Evolutionary conservation across 768 basidiomycete species (phyloP).

Genomic region (Daedaleopsis nitida): DNA sequence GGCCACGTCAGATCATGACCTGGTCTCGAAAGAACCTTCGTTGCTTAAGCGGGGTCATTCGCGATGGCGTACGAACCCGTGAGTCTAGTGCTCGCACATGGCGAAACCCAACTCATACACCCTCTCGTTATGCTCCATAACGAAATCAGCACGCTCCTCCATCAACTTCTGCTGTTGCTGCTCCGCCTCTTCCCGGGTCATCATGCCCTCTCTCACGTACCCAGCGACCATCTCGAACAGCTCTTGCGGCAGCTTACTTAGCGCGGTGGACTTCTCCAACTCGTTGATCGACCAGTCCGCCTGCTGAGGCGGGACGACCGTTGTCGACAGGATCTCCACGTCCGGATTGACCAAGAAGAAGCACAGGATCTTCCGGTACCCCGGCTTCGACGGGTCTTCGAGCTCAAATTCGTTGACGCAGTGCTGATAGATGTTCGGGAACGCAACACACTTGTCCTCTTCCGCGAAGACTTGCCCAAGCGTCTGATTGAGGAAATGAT

Average conservation of each 20-base stretch:
- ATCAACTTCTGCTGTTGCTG: slow-evolving; percentile 19
- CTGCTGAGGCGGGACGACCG: slow-evolving; percentile 36
- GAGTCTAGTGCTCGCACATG: slow-evolving; percentile 20
- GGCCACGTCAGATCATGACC: too few relatives aligned
- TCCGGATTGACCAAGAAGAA: slow-evolving; percentile 13
- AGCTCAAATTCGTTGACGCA: slow-evolving; percentile 38
- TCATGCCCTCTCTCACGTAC: neutral
- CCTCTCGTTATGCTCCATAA: slow-evolving; percentile 14
- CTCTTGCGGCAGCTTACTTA: slow-evolving; percentile 21
- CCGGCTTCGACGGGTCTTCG: slow-evolving; percentile 34
- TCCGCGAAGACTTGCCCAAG: slow-evolving; percentile 32
- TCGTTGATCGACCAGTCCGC: slow-evolving; percentile 24
- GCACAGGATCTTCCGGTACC: slow-evolving; percentile 40
- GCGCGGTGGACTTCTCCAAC: neutral
- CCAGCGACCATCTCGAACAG: slow-evolving; percentile 19
- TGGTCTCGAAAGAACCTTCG: too few relatives aligned
- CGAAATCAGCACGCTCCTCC: slow-evolving; percentile 20
- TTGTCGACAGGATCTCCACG: slow-evolving; percentile 31
- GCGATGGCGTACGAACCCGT: too few relatives aligned
- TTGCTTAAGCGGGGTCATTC: too few relatives aligned
- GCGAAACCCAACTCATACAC: slow-evolving; percentile 18
- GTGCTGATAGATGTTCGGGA: slow-evolving; percentile 22
- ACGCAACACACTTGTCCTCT: slow-evolving; percentile 33
- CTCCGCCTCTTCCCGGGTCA: slow-evolving; percentile 15
- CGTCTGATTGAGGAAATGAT: slow-evolving; percentile 18